Base-by-base conservation (phyloP, 2,329 filamentous ascomycete genomes). In the Nemania sp. region DNA sequence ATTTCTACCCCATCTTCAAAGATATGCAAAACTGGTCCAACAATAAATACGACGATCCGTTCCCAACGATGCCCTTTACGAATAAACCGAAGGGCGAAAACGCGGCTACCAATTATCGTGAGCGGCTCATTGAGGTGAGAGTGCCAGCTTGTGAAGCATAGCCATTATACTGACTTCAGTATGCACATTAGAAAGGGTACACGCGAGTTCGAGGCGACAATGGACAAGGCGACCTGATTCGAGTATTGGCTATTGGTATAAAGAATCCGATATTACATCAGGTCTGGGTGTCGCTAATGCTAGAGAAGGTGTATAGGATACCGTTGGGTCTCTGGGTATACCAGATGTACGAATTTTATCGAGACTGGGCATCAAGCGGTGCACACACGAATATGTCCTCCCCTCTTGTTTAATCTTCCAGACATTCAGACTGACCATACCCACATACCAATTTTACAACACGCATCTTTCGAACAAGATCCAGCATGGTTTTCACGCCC, bases 401-500 rank as follows among this genome's bases (percentile, higher is more conserved):
- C 69, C 25, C 3, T 29, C 51, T 18, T 17, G n/a, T n/a, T 37
- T 13, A 4, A 48, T 34, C 32, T 18, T 2, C 11, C 18, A 13
- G 10, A 17, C 6, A 15, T 32, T 15, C 15, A 60, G 61, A 54
- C 75, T 80, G 64, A 79, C 75, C 12, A 39, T 63, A 54, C 60
- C 63, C 63, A 80, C 79, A 60, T 83, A 76, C 60, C 79, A 78
- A 60, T 85, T 84, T 72, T 81, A 81, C 67, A 81, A 85, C 65
- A 85, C 82, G 3, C 78, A 74, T 40, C 71, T 85, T 25, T 84
- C 81, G 0, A 76, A 80, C 58, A 77, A 77, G 12, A 79, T 87
- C 35, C 79, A 84, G 66, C 78, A 86, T 68, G 84, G 82, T 0
- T 87, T 87, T 66, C 84, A 87, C 20, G 84, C 83, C 0, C 75